phyloP scores from a whole-genome alignment of 1,284 basidiomycete species.

The Xerocomus nothofagi region DNA sequence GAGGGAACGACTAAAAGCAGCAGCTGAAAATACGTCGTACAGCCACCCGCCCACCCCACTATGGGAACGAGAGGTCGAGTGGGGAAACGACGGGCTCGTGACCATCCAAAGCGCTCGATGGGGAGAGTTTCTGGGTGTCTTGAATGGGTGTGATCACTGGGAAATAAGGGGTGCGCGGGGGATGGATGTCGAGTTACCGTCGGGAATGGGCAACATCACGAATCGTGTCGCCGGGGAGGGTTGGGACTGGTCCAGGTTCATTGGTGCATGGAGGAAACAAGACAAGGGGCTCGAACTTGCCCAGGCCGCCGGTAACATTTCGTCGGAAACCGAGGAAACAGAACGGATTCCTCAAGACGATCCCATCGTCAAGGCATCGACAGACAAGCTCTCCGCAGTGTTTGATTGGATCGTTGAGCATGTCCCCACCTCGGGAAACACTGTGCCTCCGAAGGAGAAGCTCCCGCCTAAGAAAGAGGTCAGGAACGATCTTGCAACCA shows the following conservation, averaged over 20 bases:
- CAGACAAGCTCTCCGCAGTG: slow-evolving; percentile 67
- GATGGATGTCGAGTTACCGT: slow-evolving; percentile 61
- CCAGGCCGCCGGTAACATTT: slow-evolving; percentile 10
- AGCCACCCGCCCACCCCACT: slow-evolving; percentile 12
- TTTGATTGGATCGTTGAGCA: slow-evolving; percentile 79
- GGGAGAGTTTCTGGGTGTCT: slow-evolving; percentile 90
- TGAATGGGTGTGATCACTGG: slow-evolving; percentile 97
- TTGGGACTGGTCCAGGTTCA: slow-evolving; percentile 66
- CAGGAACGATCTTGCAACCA: slow-evolving; percentile 52
- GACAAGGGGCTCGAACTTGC: slow-evolving; percentile 38
- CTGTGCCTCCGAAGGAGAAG: slow-evolving; percentile 23
- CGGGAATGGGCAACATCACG: slow-evolving; percentile 36
- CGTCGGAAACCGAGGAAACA: slow-evolving; percentile 13
- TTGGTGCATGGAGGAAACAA: slow-evolving; percentile 57
- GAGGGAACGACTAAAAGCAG: slow-evolving; percentile 38
- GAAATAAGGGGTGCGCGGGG: slow-evolving; percentile 84
- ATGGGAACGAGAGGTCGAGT: slow-evolving; percentile 55
- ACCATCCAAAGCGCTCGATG: slow-evolving; percentile 86
- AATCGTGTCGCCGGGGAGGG: slow-evolving; percentile 40
- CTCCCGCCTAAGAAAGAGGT: slow-evolving; percentile 23
- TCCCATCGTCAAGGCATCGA: slow-evolving; percentile 61
- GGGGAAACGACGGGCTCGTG: slow-evolving; percentile 96
- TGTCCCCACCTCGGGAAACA: slow-evolving; percentile 43
- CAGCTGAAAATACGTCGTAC: slow-evolving; percentile 19
- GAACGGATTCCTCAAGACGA: slow-evolving; percentile 42